Evolutionary conservation across 2,329 filamentous ascomycete species (phyloP).

Genomic region (Colletotrichum euphorbiae): DNA sequence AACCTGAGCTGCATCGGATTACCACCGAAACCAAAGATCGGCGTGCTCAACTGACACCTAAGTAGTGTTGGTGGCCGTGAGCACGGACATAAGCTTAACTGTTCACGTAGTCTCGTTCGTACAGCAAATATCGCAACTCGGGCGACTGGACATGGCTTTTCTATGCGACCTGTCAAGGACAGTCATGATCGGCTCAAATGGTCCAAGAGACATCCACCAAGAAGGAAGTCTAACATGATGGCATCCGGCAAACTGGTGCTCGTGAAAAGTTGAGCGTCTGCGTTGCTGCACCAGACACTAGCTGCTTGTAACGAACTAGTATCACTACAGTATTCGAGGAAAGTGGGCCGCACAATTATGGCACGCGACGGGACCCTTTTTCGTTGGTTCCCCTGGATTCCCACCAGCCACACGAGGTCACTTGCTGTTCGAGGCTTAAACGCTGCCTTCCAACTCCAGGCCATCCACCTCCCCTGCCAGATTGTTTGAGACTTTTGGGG

Average conservation of each 20-base stretch:
- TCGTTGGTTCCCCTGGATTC: no score
- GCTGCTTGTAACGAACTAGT: not conserved
- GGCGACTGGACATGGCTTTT: constrained; percentile 1
- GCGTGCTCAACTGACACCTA: constrained; percentile 17
- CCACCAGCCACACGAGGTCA: constrained; percentile 18
- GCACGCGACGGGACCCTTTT: no score
- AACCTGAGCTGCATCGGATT: not conserved
- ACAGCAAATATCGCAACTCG: not conserved
- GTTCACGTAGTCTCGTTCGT: constrained; percentile 5
- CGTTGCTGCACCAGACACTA: not conserved
- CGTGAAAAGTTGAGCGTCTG: not conserved
- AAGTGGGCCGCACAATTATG: not conserved
- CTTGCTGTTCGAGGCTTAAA: constrained; percentile 4
- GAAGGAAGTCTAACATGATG: no score
- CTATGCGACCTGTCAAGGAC: not conserved
- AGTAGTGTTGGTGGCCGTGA: constrained; percentile 4
- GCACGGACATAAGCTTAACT: constrained; percentile 15
- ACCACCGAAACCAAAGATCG: constrained; percentile 4
- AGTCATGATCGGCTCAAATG: not conserved
- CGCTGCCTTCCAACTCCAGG: constrained; percentile 1
- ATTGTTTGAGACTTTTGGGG: not conserved
- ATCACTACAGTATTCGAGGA: constrained; percentile 4
- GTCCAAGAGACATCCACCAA: not conserved
- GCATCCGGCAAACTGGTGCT: not conserved
- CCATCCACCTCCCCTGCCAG: not conserved